Evolutionary conservation across 2,329 filamentous ascomycete genomes (phyloP).

Genomic region (Leptodontidium sp.): DNA sequence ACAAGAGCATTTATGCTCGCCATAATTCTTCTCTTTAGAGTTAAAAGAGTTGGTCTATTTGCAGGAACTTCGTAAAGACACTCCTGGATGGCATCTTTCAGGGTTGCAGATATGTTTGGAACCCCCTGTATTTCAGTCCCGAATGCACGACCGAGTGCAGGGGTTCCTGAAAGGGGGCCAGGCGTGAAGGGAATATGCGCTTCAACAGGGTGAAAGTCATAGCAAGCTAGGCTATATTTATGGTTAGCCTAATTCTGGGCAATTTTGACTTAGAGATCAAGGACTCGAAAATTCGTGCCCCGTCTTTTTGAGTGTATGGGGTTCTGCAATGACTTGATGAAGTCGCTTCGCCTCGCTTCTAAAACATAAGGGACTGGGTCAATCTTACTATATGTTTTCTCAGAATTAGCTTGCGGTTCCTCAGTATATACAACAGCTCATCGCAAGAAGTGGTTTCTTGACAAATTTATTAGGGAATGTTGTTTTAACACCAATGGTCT

Average conservation of each 20-base stretch:
- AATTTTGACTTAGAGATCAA: not conserved
- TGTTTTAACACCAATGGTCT: not conserved
- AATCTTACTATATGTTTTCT: not conserved
- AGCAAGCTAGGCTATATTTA: not conserved
- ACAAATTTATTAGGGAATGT: not conserved
- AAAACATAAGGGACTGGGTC: not conserved
- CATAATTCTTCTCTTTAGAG: not conserved
- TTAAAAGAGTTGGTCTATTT: not conserved
- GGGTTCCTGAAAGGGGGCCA: not conserved
- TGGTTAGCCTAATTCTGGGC: not conserved
- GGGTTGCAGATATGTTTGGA: not conserved
- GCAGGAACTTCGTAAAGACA: conserved; percentile 13
- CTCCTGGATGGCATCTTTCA: conserved; percentile 8
- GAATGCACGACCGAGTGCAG: not conserved
- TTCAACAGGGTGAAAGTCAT: not conserved
- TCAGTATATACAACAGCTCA: not conserved
- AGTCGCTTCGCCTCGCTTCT: not conserved
- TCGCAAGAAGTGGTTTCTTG: too few relatives aligned
- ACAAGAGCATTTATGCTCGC: not conserved
- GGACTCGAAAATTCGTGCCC: not conserved
- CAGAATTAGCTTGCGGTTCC: not conserved
- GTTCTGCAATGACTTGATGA: not conserved
- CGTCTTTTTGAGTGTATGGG: too few relatives aligned
- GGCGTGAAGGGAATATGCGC: not conserved
- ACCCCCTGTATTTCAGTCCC: not conserved